A percentile compares a stretch with the other conserved stretches of the same genome.
These are phyloP conservation scores for Annulohypoxylon maeteangense DNA, from an alignment of 495 filamentous ascomycete genomes.

Conservation along the genomic window DNA sequence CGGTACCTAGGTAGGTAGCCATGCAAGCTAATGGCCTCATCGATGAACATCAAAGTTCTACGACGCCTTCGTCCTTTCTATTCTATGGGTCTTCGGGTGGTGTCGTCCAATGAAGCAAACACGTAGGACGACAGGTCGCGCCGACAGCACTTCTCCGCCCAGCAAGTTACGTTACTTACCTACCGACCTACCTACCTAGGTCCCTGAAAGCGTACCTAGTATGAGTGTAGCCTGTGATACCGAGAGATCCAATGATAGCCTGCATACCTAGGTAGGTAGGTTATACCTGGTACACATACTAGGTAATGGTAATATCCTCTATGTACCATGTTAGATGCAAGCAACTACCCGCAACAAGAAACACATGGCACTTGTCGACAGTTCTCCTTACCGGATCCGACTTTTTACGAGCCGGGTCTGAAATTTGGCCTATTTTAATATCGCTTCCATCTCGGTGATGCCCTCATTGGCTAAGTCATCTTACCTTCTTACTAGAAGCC, in stretches of 20 bases:
- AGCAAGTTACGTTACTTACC: constrained; percentile 1
- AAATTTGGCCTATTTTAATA: constrained; percentile 8
- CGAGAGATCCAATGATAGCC: constrained; percentile 17
- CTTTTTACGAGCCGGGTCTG: constrained; percentile 3
- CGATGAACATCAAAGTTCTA: background rate
- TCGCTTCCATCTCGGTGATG: constrained; percentile 10
- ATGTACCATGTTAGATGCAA: constrained; percentile 21
- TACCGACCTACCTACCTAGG: too few species aligned
- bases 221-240: constrained; percentile 13
- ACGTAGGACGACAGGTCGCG: constrained; percentile 6
- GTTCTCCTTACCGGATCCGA: background rate
- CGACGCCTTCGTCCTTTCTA: background rate
- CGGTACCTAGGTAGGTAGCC: background rate
- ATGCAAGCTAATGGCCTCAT: background rate
- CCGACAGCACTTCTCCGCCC: background rate
- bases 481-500: constrained; percentile 1
- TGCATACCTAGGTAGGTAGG: too few species aligned
- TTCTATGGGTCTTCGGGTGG: background rate
- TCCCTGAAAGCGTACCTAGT: constrained; percentile 9
- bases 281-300: too few species aligned
- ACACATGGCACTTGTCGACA: constrained; percentile 30
- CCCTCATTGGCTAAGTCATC: constrained; percentile 17
- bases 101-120: background rate
- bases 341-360: constrained; percentile 24
- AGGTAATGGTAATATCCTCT: too few species aligned